These are phyloP conservation scores for Antrodiella citrinella DNA, from an alignment of 768 basidiomycete genomes.

Conservation along the genomic window DNA sequence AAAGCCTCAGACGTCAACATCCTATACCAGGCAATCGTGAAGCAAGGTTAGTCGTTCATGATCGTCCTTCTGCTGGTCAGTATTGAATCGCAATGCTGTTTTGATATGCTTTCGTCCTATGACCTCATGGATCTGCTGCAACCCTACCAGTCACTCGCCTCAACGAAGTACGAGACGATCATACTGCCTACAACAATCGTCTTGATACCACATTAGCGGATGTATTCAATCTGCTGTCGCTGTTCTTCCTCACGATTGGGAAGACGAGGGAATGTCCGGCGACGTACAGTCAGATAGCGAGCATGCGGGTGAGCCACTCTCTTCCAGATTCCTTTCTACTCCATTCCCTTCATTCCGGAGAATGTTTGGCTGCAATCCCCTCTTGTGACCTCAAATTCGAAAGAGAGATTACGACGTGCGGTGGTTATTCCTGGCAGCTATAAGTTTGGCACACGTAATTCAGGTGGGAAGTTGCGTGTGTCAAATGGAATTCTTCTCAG, in stretches of 20 bases:
- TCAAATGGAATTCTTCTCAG: no score
- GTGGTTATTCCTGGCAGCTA: neutral
- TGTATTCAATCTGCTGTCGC: conserved; percentile 89
- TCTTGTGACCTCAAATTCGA: neutral
- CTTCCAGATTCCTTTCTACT: neutral
- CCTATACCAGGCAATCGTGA: conserved; percentile 88
- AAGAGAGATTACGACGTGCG: neutral
- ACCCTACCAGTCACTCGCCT: conserved; percentile 69
- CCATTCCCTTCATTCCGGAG: neutral
- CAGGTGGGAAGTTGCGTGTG: no score
- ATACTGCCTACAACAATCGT: conserved; percentile 71
- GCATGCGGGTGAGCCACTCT: conserved; percentile 77
- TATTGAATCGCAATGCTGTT: no score
- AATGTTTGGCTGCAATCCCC: neutral
- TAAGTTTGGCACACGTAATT: neutral
- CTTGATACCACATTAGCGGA: conserved; percentile 94
- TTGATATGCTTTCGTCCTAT: neutral
- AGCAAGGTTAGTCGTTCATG: conserved; percentile 59
- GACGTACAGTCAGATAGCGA: conserved; percentile 92
- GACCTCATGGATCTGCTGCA: conserved; percentile 4
- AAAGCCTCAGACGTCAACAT: conserved; percentile 88
- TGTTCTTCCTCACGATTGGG: conserved; percentile 97
- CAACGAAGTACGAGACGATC: conserved; percentile 83
- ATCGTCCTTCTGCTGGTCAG: no score
- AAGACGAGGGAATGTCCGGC: conserved; percentile 93